Base-by-base conservation (phyloP, 1,284 basidiomycete genomes). In the Tilletia walkeri region DNA sequence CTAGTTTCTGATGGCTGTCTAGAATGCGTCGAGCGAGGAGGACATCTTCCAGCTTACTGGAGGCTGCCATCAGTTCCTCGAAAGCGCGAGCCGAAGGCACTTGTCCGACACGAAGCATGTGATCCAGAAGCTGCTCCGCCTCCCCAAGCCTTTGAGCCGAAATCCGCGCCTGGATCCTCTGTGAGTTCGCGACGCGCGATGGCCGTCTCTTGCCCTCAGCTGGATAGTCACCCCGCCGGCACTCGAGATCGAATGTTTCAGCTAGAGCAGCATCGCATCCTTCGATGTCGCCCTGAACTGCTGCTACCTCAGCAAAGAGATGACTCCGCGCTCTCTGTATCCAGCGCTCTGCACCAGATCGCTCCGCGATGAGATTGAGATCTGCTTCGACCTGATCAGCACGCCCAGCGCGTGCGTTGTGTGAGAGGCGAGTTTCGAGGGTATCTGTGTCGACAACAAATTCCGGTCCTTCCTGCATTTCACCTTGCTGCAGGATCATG, bases 21-120 rank as follows among this genome's bases (percentile, higher is more conserved):
- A 63, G 34, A 14, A 63, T 9, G 34, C 89, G 91, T 83, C 91
- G 56, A 3, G 67, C 24, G 12, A 61, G 20, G 10, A 68, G 24
- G 38, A 45, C 59, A 20, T 59, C 67, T 36, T 68, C 54, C 47
- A 10, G 3, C 38, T 50, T 49, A 63, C 20, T 45, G 39, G 45
- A 68, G 2, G 45, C 67, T 9, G 39, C 36, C 41, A 68, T 56
- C 18, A 68, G 61, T 12, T 63, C 14, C 30, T 63, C 18, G 41
- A 61, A 59, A n/a, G 36, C 39, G 24, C 36, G 47, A 48, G 38
- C 4, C 2, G 54, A 39, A 10, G 38, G 20, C 7, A n/a, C 14
- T 4, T 49, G 20, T 7, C 54, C 54, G n/a, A 16, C 7, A 20
- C 41, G 18, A 7, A 65, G 34, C 68, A 69, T 69, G 14, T 45